These are phyloP conservation scores for Nadsonia starkeyi-henricii DNA, from an alignment of 1,139 yeast species.

Conservation along the genomic window DNA sequence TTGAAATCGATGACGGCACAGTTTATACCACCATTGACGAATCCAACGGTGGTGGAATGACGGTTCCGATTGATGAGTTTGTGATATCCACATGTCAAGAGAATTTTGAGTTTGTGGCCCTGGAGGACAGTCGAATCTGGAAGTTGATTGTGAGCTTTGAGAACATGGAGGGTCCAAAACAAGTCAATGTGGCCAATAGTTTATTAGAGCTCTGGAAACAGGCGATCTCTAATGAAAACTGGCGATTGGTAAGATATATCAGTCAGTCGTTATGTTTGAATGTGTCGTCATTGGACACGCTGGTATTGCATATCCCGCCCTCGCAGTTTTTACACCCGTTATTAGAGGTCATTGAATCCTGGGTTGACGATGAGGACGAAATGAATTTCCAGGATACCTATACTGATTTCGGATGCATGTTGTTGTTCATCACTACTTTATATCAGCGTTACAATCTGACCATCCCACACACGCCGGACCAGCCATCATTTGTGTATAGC, in stretches of 20 bases:
- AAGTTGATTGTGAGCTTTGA: slow-evolving; percentile 15
- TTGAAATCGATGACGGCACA: slow-evolving; percentile 9
- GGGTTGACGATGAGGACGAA: slow-evolving; percentile 28
- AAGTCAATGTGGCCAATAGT: slow-evolving; percentile 15
- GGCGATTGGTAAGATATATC: slow-evolving; percentile 30
- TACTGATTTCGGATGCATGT: slow-evolving; percentile 47
- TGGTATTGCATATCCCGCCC: slow-evolving; percentile 24
- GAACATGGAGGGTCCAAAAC: slow-evolving; percentile 18
- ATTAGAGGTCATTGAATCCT: slow-evolving; percentile 23
- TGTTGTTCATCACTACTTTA: slow-evolving; percentile 37
- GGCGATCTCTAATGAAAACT: slow-evolving; percentile 17
- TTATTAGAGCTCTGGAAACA: slow-evolving; percentile 12
- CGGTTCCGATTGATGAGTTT: slow-evolving; percentile 12
- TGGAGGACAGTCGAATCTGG: slow-evolving; percentile 14
- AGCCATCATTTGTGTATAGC: slow-evolving; percentile 7
- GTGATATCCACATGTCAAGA: slow-evolving; percentile 13
- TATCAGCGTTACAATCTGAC: slow-evolving; percentile 31
- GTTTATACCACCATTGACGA: slow-evolving; percentile 1
- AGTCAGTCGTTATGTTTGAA: slow-evolving; percentile 33
- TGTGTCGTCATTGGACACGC: slow-evolving; percentile 29
- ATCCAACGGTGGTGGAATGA: slow-evolving; percentile 6
- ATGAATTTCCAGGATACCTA: slow-evolving; percentile 56
- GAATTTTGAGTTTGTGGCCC: slow-evolving; percentile 16
- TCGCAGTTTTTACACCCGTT: slow-evolving; percentile 19
- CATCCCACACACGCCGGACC: not conserved